Base-by-base conservation (phyloP, 1,139 yeast species). In the Diutina neorugosa region DNA sequence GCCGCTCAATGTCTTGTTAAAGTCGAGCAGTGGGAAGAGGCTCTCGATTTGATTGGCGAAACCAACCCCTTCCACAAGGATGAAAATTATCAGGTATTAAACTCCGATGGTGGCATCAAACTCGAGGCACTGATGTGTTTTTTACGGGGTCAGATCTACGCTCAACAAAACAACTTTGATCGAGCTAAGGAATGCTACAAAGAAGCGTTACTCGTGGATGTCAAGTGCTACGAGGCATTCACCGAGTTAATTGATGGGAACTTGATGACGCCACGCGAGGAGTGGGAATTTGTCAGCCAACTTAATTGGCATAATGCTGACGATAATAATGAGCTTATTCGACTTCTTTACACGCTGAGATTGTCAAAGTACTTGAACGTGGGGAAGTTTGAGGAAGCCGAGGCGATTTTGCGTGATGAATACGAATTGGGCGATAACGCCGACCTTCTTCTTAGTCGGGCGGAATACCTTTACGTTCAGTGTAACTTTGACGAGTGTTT, bases 211-310 rank as follows among this genome's bases (percentile, higher is more conserved):
- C 61, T 80, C 58, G 89, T 87, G 1, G 98, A 94, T 66, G 91
- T 87, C 11, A 89, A 90, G 64, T 93, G 98, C 66, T 93, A 76
- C 65, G 98, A 94, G 60, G 98, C 98, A 0, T 89, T 89, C 65
- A 81, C 87, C 61, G 93, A 86, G 63, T 73, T 94, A 52, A 77
- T 88, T 2, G 70, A 78, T 44, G 86, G 87, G 60, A 84, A 84
- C 62, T 74, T 91, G 58, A 71, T 94, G 71, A 80, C 96, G 0
- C 96, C 98, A 0, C 69, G 74, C 21, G 98, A 93, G 62, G 93
- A 93, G 66, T 86, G 96, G 94, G 89, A 84, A 44, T 77, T 94
- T 53, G 67, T 91, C 11, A 70, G 78, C 11, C 69, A 77, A 20
- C 69, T 91, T 44, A 84, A 87, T 60, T 93, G 89, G 65, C 76